These are phyloP conservation scores for Excoecaria cochinchinensis DNA, from an alignment of 345 rosid genomes.

Conservation along the genomic window DNA sequence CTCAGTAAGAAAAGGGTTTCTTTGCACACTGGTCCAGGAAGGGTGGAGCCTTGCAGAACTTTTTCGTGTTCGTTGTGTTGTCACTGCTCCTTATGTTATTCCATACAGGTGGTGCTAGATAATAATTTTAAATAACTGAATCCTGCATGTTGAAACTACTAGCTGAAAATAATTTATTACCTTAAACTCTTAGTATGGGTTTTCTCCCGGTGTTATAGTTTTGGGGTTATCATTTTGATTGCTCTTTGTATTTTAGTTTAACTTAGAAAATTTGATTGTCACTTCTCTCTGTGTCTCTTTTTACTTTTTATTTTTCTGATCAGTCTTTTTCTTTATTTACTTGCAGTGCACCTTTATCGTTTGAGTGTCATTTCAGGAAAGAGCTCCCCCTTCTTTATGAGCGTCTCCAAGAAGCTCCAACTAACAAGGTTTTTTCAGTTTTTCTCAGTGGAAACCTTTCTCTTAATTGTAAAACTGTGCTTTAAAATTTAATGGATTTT, in stretches of 20 bases:
- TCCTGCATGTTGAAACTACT: not conserved
- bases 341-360: constrained; percentile 75
- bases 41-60: constrained; percentile 96
- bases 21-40: constrained; percentile 49
- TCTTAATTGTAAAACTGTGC: not conserved
- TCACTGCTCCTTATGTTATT: constrained; percentile 92
- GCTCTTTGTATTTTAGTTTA: not conserved
- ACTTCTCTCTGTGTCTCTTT: not conserved
- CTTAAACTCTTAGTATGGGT: not conserved
- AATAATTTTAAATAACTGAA: constrained; percentile 1
- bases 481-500: not conserved
- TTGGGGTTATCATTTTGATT: not conserved
- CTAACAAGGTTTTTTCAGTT: constrained; percentile 49
- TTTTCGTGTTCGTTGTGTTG: constrained; percentile 61
- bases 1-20: constrained; percentile 7
- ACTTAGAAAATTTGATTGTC: not conserved
- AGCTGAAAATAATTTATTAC: not conserved
- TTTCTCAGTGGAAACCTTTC: constrained; percentile 1
- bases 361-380: constrained; percentile 58
- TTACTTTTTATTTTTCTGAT: not conserved
- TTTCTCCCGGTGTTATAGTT: not conserved
- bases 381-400: constrained; percentile 60
- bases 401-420: constrained; percentile 68
- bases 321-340: not conserved
- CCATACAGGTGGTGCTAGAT: constrained; percentile 68